A percentile compares a stretch with the other conserved stretches of the same genome.
Evolutionary conservation across 1,284 basidiomycete species (phyloP).

Genomic region (Tremellales sp.): DNA sequence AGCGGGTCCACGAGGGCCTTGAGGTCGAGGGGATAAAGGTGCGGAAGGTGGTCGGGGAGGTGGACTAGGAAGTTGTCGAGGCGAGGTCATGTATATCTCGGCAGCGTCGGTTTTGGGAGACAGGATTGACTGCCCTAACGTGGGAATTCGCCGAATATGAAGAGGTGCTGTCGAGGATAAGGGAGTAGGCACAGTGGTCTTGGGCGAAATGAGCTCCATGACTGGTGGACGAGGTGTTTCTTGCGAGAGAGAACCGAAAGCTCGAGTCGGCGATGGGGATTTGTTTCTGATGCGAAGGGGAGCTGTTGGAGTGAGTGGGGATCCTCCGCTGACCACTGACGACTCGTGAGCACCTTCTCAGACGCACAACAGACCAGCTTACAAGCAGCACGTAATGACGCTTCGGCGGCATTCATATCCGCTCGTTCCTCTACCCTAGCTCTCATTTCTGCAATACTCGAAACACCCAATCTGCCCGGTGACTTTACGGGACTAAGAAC

Average conservation of each 20-base stretch:
- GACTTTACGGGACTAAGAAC: slow-evolving; percentile 10
- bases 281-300: slow-evolving; percentile 27
- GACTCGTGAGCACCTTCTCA: slow-evolving; percentile 9
- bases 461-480: slow-evolving; percentile 8
- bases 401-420: slow-evolving; percentile 7
- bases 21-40: slow-evolving; percentile 12
- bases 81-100: background rate
- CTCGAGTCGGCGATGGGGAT: slow-evolving; percentile 26
- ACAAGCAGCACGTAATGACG: slow-evolving; percentile 10
- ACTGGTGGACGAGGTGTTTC: too few species aligned
- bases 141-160: slow-evolving; percentile 7
- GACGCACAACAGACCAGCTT: slow-evolving; percentile 1
- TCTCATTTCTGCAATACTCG: slow-evolving; percentile 21
- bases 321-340: too few species aligned
- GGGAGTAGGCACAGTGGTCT: background rate
- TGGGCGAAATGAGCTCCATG: too few species aligned
- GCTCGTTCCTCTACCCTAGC: slow-evolving; percentile 15
- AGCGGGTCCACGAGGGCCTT: slow-evolving; percentile 10
- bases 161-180: background rate
- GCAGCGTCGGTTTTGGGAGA: slow-evolving; percentile 1
- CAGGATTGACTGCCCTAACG: slow-evolving; percentile 1
- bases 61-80: slow-evolving; percentile 1
- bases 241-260: slow-evolving; percentile 10
- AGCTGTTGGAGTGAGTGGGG: slow-evolving; percentile 15
- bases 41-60: slow-evolving; percentile 1